A percentile compares a stretch with the other conserved stretches of the same genome.
Conservation (phyloP, 2,329 filamentous ascomycete species). For the Pseudopithomyces chartarum region DNA sequence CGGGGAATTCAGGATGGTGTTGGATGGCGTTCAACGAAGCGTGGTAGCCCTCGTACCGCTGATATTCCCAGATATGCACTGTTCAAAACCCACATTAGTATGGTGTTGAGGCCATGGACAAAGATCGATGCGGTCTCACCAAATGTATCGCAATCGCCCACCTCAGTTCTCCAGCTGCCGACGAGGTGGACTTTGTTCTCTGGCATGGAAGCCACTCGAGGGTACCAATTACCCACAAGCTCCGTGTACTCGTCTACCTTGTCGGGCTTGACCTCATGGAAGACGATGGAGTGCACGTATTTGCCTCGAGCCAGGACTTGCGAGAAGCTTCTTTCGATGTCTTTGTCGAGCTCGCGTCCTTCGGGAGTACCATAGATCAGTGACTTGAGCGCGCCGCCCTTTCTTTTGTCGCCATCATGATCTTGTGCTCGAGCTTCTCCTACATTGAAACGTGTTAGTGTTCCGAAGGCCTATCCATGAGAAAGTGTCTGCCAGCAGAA, state of each 20-base stretch:
- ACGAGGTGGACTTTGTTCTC: constrained; percentile 96
- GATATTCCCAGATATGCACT: constrained; percentile 99
- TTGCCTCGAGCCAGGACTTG: constrained; percentile 94
- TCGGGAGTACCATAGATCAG: constrained; percentile 98
- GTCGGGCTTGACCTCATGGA: constrained; percentile 93
- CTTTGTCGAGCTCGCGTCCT: constrained; percentile 88
- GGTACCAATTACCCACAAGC: constrained; percentile 90
- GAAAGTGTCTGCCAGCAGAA: constrained; percentile 22
- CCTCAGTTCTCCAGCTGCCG: constrained; percentile 97
- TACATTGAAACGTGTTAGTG: constrained; percentile 56
- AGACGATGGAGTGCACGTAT: constrained; percentile 97
- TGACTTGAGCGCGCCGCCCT: constrained; percentile 73
- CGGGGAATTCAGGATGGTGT: constrained; percentile 78
- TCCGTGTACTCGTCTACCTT: constrained; percentile 94
- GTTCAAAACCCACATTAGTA: constrained; percentile 9
- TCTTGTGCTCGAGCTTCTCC: constrained; percentile 64
- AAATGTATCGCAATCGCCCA: constrained; percentile 96
- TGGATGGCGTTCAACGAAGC: constrained; percentile 85
- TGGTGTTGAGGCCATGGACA: neutral
- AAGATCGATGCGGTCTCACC: constrained; percentile 59
- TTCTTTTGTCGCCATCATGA: constrained; percentile 64
- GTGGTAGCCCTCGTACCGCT: constrained; percentile 95
- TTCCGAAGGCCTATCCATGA: constrained; percentile 60
- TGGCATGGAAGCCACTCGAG: constrained; percentile 78
- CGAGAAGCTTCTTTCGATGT: constrained; percentile 95